Conservation (phyloP, 768 basidiomycete species). For the Xerocomellus chrysenteron region DNA sequence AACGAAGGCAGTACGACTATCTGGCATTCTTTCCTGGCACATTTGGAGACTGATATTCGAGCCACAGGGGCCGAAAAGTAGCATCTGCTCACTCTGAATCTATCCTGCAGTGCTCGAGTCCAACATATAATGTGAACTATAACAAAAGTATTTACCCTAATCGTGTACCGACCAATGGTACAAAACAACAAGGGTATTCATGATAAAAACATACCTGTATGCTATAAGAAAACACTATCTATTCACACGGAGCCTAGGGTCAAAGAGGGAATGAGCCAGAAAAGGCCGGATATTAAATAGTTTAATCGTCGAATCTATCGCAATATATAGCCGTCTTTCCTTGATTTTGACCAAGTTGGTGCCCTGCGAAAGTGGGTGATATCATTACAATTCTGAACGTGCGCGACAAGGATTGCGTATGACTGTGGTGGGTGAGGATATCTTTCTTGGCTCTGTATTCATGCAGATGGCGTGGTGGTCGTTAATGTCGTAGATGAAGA, state of each 20-base stretch:
- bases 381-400: constrained; percentile 8
- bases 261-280: constrained; percentile 10
- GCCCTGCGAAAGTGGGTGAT: constrained; percentile 7
- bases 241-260: constrained; percentile 10
- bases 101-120: constrained; percentile 5
- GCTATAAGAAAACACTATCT: constrained; percentile 20
- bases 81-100: constrained; percentile 3
- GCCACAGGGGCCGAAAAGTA: neutral
- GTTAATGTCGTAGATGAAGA: constrained; percentile 23
- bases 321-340: constrained; percentile 27
- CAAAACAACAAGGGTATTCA: neutral
- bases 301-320: constrained; percentile 16
- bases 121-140: constrained; percentile 25
- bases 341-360: constrained; percentile 10
- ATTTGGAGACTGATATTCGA: neutral
- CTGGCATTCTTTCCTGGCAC: neutral
- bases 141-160: constrained; percentile 20
- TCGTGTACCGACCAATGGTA: constrained; percentile 10
- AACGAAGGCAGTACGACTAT: neutral
- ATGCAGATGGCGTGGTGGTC: constrained; percentile 21
- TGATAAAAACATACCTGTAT: constrained; percentile 4
- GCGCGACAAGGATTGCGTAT: constrained; percentile 8
- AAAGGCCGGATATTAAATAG: constrained; percentile 24
- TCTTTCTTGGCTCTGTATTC: constrained; percentile 6
- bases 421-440: neutral